phyloP scores from a whole-genome alignment of 768 basidiomycete species.

The Tulasnella sp. region DNA sequence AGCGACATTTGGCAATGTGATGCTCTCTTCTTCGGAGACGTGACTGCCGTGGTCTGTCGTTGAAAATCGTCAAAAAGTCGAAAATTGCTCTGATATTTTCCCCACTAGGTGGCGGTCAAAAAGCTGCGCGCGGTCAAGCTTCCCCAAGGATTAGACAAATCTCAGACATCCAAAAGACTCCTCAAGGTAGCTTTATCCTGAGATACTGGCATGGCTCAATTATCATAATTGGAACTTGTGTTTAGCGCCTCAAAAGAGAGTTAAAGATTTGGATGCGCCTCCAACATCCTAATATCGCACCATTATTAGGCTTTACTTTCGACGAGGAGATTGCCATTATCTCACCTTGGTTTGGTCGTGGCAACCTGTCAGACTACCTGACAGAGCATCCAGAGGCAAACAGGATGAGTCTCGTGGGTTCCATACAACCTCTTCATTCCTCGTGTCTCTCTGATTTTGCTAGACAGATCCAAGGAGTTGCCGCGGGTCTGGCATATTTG shows the following conservation, averaged over 20 bases:
- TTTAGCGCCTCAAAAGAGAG: background rate
- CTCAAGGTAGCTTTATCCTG: background rate
- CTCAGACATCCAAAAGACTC: background rate
- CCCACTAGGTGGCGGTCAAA: background rate
- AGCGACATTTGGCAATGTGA: conserved; percentile 17
- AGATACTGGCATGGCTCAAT: background rate
- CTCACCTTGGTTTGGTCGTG: background rate
- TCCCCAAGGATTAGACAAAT: background rate
- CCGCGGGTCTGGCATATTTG: background rate
- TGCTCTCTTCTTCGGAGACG: background rate
- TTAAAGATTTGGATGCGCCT: background rate
- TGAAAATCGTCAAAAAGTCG: too few species aligned
- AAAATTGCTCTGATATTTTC: too few species aligned
- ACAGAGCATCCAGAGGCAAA: background rate
- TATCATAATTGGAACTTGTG: background rate
- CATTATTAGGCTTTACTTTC: background rate
- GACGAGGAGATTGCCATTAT: background rate
- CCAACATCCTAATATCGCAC: conserved; percentile 5
- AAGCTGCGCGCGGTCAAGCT: background rate
- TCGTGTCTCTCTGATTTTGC: background rate
- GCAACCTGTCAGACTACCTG: background rate
- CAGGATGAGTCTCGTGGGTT: background rate
- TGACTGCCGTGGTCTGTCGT: background rate
- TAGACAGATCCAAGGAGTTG: conserved; percentile 18
- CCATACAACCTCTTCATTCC: background rate